phyloP scores from a whole-genome alignment of 768 basidiomycete genomes.

The Psilocybe sp. region DNA sequence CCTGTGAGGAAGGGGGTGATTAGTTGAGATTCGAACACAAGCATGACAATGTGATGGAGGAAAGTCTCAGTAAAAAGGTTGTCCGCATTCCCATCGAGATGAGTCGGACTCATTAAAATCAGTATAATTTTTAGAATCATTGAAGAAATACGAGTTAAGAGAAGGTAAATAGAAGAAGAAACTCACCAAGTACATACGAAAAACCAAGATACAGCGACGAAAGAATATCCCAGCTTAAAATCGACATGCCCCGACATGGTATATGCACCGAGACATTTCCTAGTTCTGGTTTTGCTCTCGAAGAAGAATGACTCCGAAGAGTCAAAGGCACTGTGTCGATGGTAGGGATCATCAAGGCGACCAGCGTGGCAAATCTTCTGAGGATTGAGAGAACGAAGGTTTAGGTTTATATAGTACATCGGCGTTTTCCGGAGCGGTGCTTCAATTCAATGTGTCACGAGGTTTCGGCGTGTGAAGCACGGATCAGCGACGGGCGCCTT shows the following conservation, averaged over 20 bases:
- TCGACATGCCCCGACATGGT: conserved; percentile 45
- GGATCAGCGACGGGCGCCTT: background rate
- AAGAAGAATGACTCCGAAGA: conserved; percentile 35
- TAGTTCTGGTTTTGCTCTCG: conserved; percentile 41
- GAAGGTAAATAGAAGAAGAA: conserved; percentile 7
- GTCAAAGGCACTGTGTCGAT: conserved; percentile 49
- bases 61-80: conserved; percentile 33
- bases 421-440: conserved; percentile 10
- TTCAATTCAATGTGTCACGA: conserved; percentile 1
- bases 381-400: conserved; percentile 9
- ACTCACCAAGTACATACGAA: conserved; percentile 22
- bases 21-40: conserved; percentile 3
- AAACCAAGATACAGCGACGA: conserved; percentile 1
- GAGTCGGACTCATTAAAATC: conserved; percentile 52
- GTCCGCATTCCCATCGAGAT: conserved; percentile 33
- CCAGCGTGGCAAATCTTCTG: conserved; percentile 50
- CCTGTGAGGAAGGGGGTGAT: background rate
- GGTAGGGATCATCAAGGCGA: conserved; percentile 35
- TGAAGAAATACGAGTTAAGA: conserved; percentile 17
- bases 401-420: conserved; percentile 18
- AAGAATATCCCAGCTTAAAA: conserved; percentile 38
- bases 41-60: conserved; percentile 7
- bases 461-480: background rate
- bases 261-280: conserved; percentile 44
- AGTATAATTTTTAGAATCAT: conserved; percentile 44